Conservation (phyloP, 2,329 filamentous ascomycete genomes). For the Trichoderma arundinaceum region DNA sequence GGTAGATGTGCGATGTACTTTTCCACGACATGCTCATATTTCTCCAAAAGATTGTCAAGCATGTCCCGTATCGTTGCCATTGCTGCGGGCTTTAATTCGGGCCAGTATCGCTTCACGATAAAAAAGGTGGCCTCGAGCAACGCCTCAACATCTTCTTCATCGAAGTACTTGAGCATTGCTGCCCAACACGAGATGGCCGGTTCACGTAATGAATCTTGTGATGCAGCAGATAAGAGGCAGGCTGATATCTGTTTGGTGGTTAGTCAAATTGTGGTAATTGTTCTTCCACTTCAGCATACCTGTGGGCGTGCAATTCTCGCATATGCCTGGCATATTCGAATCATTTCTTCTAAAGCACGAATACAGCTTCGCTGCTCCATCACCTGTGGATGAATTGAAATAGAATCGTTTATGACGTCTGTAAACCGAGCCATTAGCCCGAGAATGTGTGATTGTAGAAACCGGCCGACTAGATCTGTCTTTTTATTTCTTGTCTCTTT, state of each 20-base stretch:
- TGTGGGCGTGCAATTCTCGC: slow-evolving; percentile 84
- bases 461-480: slow-evolving; percentile 68
- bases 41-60: slow-evolving; percentile 68
- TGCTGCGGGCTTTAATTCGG: slow-evolving; percentile 64
- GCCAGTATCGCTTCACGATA: slow-evolving; percentile 83
- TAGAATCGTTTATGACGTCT: slow-evolving; percentile 73
- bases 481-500: slow-evolving; percentile 56
- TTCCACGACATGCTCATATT: slow-evolving; percentile 64
- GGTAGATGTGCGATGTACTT: slow-evolving; percentile 78
- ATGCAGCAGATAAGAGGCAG: slow-evolving; percentile 85
- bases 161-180: slow-evolving; percentile 74
- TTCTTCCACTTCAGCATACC: slow-evolving; percentile 52
- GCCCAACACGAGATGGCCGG: slow-evolving; percentile 85
- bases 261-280: slow-evolving; percentile 10
- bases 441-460: slow-evolving; percentile 82
- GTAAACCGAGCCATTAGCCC: slow-evolving; percentile 86
- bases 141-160: slow-evolving; percentile 77
- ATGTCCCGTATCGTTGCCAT: slow-evolving; percentile 65
- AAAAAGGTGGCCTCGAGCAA: slow-evolving; percentile 90
- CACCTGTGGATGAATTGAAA: slow-evolving; percentile 58
- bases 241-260: slow-evolving; percentile 72
- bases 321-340: slow-evolving; percentile 73
- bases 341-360: slow-evolving; percentile 85
- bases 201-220: slow-evolving; percentile 74
- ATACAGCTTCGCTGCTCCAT: slow-evolving; percentile 79